A percentile compares a stretch with the other conserved stretches of the same genome.
These are phyloP conservation scores for Periconia macrospinosa DNA, from an alignment of 2,329 filamentous ascomycete species.

Conservation along the genomic window DNA sequence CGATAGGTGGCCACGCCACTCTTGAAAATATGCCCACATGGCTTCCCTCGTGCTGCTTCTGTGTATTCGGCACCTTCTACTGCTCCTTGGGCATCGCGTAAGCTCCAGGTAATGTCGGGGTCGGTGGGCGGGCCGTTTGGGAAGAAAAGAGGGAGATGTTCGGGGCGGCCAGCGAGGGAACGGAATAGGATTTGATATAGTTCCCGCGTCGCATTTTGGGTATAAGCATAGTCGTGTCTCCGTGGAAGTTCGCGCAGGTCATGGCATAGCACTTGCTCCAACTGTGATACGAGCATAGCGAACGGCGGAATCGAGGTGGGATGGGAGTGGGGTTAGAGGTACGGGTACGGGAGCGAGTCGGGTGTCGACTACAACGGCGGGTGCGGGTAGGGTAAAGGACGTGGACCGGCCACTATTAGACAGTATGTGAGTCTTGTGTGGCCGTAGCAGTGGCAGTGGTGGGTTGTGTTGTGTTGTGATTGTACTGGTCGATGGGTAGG, in stretches of 20 bases:
- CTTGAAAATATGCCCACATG: conserved; percentile 97
- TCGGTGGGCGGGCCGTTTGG: conserved; percentile 67
- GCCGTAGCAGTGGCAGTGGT: neutral
- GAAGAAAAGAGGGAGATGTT: conserved; percentile 80
- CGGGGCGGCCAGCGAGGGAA: conserved; percentile 75
- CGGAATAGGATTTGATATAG: conserved; percentile 82
- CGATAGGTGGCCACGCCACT: conserved; percentile 89
- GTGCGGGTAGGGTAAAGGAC: neutral
- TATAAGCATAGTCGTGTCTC: conserved; percentile 75
- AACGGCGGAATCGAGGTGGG: conserved; percentile 11
- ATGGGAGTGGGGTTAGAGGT: conserved; percentile 13
- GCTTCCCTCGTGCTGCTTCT: conserved; percentile 84
- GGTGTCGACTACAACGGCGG: neutral
- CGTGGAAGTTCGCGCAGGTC: conserved; percentile 77
- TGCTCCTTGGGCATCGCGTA: conserved; percentile 87
- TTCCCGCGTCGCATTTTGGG: conserved; percentile 67
- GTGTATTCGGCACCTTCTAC: conserved; percentile 94
- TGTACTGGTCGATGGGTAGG: neutral
- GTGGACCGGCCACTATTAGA: conserved; percentile 21
- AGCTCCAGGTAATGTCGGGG: conserved; percentile 66
- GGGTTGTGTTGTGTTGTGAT: conserved; percentile 1
- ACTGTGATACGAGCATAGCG: conserved; percentile 52
- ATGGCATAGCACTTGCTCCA: conserved; percentile 81
- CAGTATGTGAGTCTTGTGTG: neutral
- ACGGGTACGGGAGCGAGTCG: neutral